These are phyloP conservation scores for Umbelopsis sp. DNA, from an alignment of 371 early-diverging fungal genomes.

Conservation along the genomic window DNA sequence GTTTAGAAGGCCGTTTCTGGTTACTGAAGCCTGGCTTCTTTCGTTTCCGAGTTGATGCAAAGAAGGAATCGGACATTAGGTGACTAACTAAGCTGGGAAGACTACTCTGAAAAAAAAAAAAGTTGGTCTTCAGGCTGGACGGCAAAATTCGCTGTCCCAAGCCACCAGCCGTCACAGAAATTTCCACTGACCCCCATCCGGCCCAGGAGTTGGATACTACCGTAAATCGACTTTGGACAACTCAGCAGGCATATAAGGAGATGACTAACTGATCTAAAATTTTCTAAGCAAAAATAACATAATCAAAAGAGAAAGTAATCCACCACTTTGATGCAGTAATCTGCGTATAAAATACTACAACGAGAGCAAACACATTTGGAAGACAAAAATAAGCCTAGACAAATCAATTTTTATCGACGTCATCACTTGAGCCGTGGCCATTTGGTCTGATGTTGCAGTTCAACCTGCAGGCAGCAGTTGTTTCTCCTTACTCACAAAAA, in stretches of 20 bases:
- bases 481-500: conserved; percentile 16
- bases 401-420: too few relatives aligned
- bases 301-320: too few relatives aligned
- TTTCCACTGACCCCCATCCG: not conserved
- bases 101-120: conserved; percentile 12
- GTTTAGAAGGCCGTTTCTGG: not conserved
- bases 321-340: too few relatives aligned
- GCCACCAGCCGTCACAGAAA: conserved; percentile 11
- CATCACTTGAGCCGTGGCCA: not conserved
- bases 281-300: too few relatives aligned
- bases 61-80: conserved; percentile 22
- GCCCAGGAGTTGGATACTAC: too few relatives aligned
- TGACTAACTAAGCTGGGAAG: not conserved
- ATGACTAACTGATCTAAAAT: too few relatives aligned
- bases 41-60: conserved; percentile 22
- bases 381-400: too few relatives aligned
- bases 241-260: too few relatives aligned
- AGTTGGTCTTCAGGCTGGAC: not conserved
- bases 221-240: too few relatives aligned
- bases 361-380: too few relatives aligned
- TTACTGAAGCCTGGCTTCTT: conserved; percentile 8
- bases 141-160: conserved; percentile 4
- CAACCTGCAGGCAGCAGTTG: conserved; percentile 8
- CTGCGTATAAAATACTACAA: too few relatives aligned
- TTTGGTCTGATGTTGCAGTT: not conserved